Base-by-base conservation (phyloP, 805 yeast genomes). In the Cyberlindnera maritima region DNA sequence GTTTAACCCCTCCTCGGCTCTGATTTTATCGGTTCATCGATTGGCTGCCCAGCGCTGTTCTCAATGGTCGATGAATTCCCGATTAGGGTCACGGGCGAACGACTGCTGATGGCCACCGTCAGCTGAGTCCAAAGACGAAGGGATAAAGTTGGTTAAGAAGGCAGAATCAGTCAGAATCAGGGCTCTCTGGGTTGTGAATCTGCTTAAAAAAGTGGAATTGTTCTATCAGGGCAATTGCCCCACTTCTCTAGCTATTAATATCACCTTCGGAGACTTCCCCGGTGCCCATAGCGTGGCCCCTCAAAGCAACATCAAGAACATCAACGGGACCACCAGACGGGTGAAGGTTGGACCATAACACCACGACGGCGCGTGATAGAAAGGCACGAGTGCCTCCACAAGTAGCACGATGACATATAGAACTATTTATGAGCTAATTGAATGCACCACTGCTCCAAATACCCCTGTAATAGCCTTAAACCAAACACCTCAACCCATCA, bases 71-170 rank as follows among this genome's bases (percentile, higher is more conserved):
- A 14, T 14, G 14, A 11, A 14, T 14, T 31, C 11, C 31, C 31
- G 13, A 28, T 7, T 28, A 4, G 5, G 31, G 31, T 28, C 31
- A 28, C 31, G 31, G 31, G 5, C 31, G 36, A 19, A 17, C 36
- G 36, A 32, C 36, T 32, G 36, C 20, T 32, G 36, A 32, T 32
- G 36, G 36, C 36, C 36, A 17, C 36, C 36, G 20, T 32, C 36
- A 32, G 36, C 36, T 32, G 36, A 32, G 36, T 32, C 13, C n/a
- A 28, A 5, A 14, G 4, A 14, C 11, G n/a, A n/a, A n/a, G n/a
- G n/a, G n/a, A n/a, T n/a, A n/a, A n/a, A n/a, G n/a, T n/a, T n/a
- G n/a, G n/a, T n/a, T n/a, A n/a, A n/a, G n/a, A n/a, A n/a, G n/a
- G 31, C n/a, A 4, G 31, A 13, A 28, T 28, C n/a, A 28, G 31